These are phyloP conservation scores for Wickerhamiella kazuoi DNA, from an alignment of 805 yeast genomes.

Conservation along the genomic window DNA sequence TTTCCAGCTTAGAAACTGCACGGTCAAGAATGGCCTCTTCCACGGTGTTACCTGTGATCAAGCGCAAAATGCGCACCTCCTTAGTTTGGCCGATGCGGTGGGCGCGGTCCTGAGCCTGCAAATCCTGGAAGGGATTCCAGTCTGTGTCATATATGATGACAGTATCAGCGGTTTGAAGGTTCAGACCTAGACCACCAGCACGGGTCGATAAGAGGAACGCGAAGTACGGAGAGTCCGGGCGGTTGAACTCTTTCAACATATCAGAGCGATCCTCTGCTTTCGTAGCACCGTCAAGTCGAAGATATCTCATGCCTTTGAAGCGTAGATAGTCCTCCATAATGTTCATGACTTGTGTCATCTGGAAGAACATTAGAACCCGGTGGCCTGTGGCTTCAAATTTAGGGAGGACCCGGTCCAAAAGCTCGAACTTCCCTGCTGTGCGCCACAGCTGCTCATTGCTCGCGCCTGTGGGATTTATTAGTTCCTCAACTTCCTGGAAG, in stretches of 20 bases:
- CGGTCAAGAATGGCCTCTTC: slow-evolving; percentile 88
- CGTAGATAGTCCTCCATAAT: slow-evolving; percentile 92
- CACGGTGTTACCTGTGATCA: slow-evolving; percentile 81
- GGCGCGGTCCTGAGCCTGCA: slow-evolving; percentile 97
- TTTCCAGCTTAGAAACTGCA: slow-evolving; percentile 82
- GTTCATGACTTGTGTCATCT: slow-evolving; percentile 97
- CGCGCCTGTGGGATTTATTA: slow-evolving; percentile 50
- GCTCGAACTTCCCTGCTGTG: slow-evolving; percentile 85
- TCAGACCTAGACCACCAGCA: slow-evolving; percentile 96
- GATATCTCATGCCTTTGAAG: slow-evolving; percentile 49
- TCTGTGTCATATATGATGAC: slow-evolving; percentile 94
- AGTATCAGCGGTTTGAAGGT: slow-evolving; percentile 92
- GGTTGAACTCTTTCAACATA: slow-evolving; percentile 64
- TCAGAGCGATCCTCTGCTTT: slow-evolving; percentile 91
- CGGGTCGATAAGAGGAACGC: slow-evolving; percentile 82
- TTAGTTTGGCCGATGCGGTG: slow-evolving; percentile 97
- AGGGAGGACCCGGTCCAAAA: slow-evolving; percentile 73
- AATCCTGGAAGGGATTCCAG: slow-evolving; percentile 98
- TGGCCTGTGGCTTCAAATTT: slow-evolving; percentile 76
- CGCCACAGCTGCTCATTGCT: slow-evolving; percentile 76
- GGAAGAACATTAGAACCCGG: slow-evolving; percentile 82
- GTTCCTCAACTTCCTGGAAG: slow-evolving; percentile 80
- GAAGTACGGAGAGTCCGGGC: slow-evolving; percentile 68
- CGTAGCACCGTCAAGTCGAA: slow-evolving; percentile 88
- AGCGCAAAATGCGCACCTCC: slow-evolving; percentile 81